Base-by-base conservation (phyloP, 768 basidiomycete genomes). In the Panus rudis region DNA sequence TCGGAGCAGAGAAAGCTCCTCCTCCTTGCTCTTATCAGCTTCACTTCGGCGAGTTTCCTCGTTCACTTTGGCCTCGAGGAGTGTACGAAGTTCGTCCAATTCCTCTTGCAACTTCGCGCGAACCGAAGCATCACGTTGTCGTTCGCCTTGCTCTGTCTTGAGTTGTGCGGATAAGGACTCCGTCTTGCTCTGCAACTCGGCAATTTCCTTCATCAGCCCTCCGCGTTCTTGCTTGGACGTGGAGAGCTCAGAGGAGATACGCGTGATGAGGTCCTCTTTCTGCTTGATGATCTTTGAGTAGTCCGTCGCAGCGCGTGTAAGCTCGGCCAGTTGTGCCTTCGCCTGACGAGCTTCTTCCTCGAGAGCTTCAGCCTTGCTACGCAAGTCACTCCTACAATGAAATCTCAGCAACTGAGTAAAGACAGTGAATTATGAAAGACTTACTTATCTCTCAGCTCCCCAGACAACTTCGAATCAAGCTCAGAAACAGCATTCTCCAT, bases 1-100 rank as follows among this genome's bases (percentile, higher is more conserved):
- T 17, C 92, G 81, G 5, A 99, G 69, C 23, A 80, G 72, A 0
- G 64, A 60, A 10, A 97, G 77, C 61, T 99, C 94, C 34, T 78
- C 71, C 51, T 97, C 92, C 54, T 83, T 89, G 63, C 85, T 84
- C 62, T 81, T 83, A 59, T 92, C 89, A 1, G 81, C 90, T 57
- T 96, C 88, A 25, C 73, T 75, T 14, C 88, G 77, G 23, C 83
- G 81, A 7, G 78, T 84, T 54, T 92, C 92, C 60, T 97, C 92
- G 20, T 80, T 82, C 0, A 82, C 76, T 61, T 92, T 96, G 1
- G 87, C 85, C 35, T 83, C 81, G 67, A 96, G 76, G 12, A 87
- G 66, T n/a, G 76, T 67, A 6, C 92, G 82, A 6, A 98, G 70
- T 48, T 89, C 84, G 53, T 94, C 92, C 10, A 96, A 68, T 61